phyloP scores from a whole-genome alignment of 371 early-diverging fungal species.

The Rhizopus microsporus region DNA sequence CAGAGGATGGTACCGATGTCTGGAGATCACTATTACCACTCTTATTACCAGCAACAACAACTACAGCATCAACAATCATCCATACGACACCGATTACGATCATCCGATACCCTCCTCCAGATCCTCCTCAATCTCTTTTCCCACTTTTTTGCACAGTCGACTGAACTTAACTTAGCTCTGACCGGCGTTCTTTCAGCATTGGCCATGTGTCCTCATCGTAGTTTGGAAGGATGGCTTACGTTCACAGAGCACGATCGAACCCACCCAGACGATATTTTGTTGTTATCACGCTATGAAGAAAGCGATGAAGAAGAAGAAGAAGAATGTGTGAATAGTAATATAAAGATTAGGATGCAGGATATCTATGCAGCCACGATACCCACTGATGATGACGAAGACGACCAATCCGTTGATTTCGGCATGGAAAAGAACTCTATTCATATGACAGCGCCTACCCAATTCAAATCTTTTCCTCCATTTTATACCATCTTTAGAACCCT shows the following conservation, averaged over 20 bases:
- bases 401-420: conserved; percentile 35
- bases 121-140: conserved; percentile 58
- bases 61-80: conserved; percentile 18
- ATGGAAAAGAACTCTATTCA: conserved; percentile 23
- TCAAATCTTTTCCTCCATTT: conserved; percentile 55
- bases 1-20: conserved; percentile 7
- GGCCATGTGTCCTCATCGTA: conserved; percentile 66
- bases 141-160: conserved; percentile 79
- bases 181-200: conserved; percentile 83
- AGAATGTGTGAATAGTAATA: neutral
- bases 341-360: neutral
- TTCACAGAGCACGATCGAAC: conserved; percentile 59
- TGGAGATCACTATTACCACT: conserved; percentile 6
- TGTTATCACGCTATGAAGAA: conserved; percentile 4
- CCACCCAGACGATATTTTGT: conserved; percentile 33
- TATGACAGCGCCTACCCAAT: conserved; percentile 28
- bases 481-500: conserved; percentile 56
- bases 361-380: conserved; percentile 9
- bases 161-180: conserved; percentile 81
- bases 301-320: conserved; percentile 8
- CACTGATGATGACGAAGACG: conserved; percentile 37
- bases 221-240: conserved; percentile 69
- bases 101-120: conserved; percentile 62
- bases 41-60: neutral
- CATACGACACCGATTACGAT: conserved; percentile 47